Conservation (phyloP, 352 stramenopile genomes). For the Phytophthora multivora region DNA sequence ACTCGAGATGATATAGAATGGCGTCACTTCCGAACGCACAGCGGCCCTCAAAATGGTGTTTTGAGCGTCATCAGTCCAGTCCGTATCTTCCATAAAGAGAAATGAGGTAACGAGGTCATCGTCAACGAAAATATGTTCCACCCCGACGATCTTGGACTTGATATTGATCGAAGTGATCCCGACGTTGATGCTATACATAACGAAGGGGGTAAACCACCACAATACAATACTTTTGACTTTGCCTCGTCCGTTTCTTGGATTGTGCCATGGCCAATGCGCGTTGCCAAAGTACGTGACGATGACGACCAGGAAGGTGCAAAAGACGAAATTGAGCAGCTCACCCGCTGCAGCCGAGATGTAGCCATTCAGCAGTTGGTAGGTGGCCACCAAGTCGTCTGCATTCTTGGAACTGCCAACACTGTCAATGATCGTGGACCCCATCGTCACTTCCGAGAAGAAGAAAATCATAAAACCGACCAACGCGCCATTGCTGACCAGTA, state of each 20-base stretch:
- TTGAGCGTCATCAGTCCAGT: no score
- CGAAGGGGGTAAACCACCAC: slow-evolving; percentile 36
- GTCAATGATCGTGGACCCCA: slow-evolving; percentile 33
- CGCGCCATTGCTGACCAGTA: slow-evolving; percentile 21
- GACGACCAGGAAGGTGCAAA: slow-evolving; percentile 43
- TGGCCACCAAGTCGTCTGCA: slow-evolving; percentile 34
- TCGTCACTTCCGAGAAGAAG: slow-evolving; percentile 36
- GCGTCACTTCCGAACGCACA: slow-evolving; percentile 27
- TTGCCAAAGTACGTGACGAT: slow-evolving; percentile 48
- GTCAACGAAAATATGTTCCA: slow-evolving; percentile 39
- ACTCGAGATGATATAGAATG: slow-evolving; percentile 35
- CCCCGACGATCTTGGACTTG: slow-evolving; percentile 31
- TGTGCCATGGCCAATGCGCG: slow-evolving; percentile 33
- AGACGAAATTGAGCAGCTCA: slow-evolving; percentile 30
- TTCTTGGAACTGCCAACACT: no score
- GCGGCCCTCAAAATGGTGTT: slow-evolving; percentile 30
- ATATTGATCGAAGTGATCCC: slow-evolving; percentile 45
- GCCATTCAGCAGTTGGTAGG: slow-evolving; percentile 43
- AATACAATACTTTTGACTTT: slow-evolving; percentile 34
- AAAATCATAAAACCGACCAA: slow-evolving; percentile 33
- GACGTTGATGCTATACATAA: slow-evolving; percentile 49
- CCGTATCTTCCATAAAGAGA: neutral
- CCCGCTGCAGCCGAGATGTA: slow-evolving; percentile 37
- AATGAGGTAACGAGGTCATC: slow-evolving; percentile 29
- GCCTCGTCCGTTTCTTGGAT: slow-evolving; percentile 10